Conservation (phyloP, 257 asterid species). For the Solanum sejunctum region DNA sequence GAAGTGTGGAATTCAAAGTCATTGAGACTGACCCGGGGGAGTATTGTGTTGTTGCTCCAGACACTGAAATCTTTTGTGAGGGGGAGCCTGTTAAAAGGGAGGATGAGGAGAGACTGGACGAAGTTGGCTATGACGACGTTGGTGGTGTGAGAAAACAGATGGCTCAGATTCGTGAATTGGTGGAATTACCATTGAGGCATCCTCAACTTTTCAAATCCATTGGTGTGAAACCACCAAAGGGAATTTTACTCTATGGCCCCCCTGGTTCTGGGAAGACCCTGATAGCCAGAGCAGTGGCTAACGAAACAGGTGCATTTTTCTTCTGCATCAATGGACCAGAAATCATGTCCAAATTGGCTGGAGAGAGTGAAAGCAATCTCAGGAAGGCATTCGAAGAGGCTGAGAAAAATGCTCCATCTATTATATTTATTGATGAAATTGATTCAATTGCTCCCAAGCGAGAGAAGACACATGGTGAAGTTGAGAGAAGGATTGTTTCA, state of each 20-base stretch:
- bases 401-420: conserved; percentile 52
- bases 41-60: conserved; percentile 67
- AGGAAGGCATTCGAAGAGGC: conserved; percentile 64
- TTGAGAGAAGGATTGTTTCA: conserved; percentile 53
- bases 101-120: conserved; percentile 56
- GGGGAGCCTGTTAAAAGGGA: conserved; percentile 63
- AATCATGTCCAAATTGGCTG: conserved; percentile 55
- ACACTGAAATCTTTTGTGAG: conserved; percentile 59
- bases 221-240: conserved; percentile 68
- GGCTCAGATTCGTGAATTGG: conserved; percentile 73
- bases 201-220: conserved; percentile 64
- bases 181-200: conserved; percentile 60
- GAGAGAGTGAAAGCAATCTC: conserved; percentile 57
- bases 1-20: conserved; percentile 58
- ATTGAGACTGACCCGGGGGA: conserved; percentile 63
- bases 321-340: conserved; percentile 51
- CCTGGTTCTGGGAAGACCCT: conserved; percentile 56
- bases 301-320: conserved; percentile 57
- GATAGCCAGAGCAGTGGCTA: conserved; percentile 53
- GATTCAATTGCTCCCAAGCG: conserved; percentile 63
- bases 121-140: conserved; percentile 65
- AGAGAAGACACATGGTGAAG: conserved; percentile 55
- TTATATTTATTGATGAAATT: conserved; percentile 43
- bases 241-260: conserved; percentile 49
- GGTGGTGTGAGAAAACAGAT: conserved; percentile 71